Conservation (phyloP, 2,329 filamentous ascomycete species). For the Botrytis pseudocinerea region DNA sequence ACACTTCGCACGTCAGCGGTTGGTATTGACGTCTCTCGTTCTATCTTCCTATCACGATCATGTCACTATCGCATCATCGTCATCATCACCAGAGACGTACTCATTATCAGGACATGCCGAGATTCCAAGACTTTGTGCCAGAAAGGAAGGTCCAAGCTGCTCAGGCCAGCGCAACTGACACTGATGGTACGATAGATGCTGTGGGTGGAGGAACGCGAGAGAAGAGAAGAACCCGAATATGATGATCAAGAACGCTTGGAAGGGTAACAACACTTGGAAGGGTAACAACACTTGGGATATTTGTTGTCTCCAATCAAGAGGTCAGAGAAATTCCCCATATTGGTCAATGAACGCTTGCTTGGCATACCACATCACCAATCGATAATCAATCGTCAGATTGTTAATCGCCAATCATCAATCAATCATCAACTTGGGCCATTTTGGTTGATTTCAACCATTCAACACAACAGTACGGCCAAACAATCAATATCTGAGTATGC, state of each 20-base stretch:
- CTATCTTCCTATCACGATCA: not conserved
- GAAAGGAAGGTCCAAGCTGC: not conserved
- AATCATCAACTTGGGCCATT: not conserved
- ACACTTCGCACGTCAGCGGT: not conserved
- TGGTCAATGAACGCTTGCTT: not conserved
- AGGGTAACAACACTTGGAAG: not conserved
- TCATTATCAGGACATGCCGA: not conserved
- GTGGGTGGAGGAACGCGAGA: not conserved
- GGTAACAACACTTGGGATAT: not conserved
- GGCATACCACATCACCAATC: slow-evolving; percentile 6
- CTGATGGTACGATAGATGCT: not conserved
- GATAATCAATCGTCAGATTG: not conserved
- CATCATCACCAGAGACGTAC: not conserved
- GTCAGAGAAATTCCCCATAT: not conserved
- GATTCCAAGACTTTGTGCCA: slow-evolving; percentile 1
- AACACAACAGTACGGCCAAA: not conserved
- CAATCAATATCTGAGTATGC: not conserved
- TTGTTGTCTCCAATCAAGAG: slow-evolving; percentile 10
- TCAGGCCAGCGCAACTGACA: not conserved
- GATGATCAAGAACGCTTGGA: not conserved
- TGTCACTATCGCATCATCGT: too few relatives aligned
- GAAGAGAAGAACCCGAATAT: not conserved
- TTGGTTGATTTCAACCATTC: not conserved
- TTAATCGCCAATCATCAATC: not conserved
- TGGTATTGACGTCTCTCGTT: not conserved